Conservation (phyloP, 2,329 filamentous ascomycete genomes). For the Diaporthe sp. region DNA sequence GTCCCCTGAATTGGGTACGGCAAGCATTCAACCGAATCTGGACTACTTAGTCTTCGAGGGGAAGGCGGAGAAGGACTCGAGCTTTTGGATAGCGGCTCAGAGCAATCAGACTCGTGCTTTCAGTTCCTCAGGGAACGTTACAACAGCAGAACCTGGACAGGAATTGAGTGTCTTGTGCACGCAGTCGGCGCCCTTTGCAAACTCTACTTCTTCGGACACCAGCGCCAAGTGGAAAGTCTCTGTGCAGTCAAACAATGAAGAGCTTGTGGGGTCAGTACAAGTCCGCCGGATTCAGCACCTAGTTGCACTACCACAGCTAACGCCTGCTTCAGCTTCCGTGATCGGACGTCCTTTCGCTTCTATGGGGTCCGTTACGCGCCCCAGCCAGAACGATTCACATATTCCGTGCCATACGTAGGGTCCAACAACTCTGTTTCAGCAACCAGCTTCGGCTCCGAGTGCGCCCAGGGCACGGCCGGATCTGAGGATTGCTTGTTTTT, state of each 20-base stretch:
- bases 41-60: conserved; percentile 55
- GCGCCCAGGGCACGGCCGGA: conserved; percentile 55
- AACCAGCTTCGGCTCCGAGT: conserved; percentile 54
- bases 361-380: conserved; percentile 63
- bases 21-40: conserved; percentile 51
- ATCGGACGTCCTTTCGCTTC: conserved; percentile 65
- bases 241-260: conserved; percentile 56
- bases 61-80: conserved; percentile 44
- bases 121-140: conserved; percentile 47
- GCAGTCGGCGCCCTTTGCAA: conserved; percentile 59
- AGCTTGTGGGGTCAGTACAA: conserved; percentile 52
- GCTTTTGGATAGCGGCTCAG: conserved; percentile 54
- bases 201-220: conserved; percentile 49
- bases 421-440: conserved; percentile 52
- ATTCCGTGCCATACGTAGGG: conserved; percentile 56
- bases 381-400: conserved; percentile 59
- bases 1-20: conserved; percentile 47
- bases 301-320: conserved; percentile 3
- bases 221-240: conserved; percentile 54
- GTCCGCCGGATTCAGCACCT: too few species aligned
- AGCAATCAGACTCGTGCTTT: conserved; percentile 46
- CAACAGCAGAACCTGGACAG: conserved; percentile 38
- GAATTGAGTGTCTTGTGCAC: conserved; percentile 57
- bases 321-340: conserved; percentile 53
- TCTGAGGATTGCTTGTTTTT: conserved; percentile 63